Percentiles rank a stretch among this genome's conserved stretches.
Conservation (phyloP, 176 grass and related monocot species). For the Coix lacrymajobi region DNA sequence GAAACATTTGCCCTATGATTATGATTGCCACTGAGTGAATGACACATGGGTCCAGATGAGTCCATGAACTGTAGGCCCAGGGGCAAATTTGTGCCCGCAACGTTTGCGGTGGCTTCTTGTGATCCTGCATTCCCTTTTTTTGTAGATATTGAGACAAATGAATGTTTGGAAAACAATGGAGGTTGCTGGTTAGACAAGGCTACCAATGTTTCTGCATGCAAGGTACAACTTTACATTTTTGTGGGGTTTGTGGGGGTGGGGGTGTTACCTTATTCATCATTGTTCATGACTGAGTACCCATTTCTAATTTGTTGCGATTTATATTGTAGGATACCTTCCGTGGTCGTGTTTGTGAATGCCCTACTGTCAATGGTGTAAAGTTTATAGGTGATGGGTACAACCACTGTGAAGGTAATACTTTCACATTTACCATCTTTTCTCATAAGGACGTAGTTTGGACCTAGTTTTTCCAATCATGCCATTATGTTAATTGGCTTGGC, state of each 20-base stretch:
- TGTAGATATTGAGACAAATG: slow-evolving; percentile 82
- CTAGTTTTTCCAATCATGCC: neutral
- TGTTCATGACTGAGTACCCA: neutral
- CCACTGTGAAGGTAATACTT: slow-evolving; percentile 73
- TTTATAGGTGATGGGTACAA: slow-evolving; percentile 77
- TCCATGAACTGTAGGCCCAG: too few relatives aligned
- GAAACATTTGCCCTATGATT: too few relatives aligned
- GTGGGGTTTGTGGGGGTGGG: neutral
- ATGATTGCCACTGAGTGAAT: too few relatives aligned
- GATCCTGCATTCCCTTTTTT: neutral
- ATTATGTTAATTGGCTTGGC: neutral
- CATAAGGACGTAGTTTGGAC: neutral
- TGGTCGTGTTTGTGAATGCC: slow-evolving; percentile 82
- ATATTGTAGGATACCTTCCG: slow-evolving; percentile 76
- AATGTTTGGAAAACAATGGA: slow-evolving; percentile 94
- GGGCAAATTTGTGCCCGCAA: too few relatives aligned
- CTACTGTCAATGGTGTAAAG: slow-evolving; percentile 66
- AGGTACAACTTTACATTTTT: slow-evolving; percentile 42
- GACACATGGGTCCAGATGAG: too few relatives aligned
- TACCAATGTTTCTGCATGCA: slow-evolving; percentile 72
- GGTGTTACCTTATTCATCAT: neutral
- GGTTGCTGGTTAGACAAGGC: slow-evolving; percentile 72
- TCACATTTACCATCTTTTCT: neutral
- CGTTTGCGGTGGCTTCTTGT: neutral
- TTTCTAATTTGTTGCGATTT: neutral